Base-by-base conservation (phyloP, 2,329 filamentous ascomycete genomes). In the Trichoderma oligosporum region DNA sequence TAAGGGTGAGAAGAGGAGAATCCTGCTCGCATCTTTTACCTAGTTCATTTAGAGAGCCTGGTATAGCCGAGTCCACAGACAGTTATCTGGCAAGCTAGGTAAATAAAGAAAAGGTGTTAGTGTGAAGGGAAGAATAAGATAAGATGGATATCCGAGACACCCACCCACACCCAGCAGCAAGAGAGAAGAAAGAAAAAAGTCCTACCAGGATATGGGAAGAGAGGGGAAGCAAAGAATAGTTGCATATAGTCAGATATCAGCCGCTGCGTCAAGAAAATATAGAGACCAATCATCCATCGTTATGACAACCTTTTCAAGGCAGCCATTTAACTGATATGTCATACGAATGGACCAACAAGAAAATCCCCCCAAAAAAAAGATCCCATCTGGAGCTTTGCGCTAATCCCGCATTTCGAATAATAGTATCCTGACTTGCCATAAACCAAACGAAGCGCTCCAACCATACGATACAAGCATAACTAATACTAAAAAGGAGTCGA, bases 381-480 rank as follows among this genome's bases (percentile, higher is more conserved):
- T 44, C 56, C 14, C 48, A 36, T 35, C 14, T 35, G 18, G 38
- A 33, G 41, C 7, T 25, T 46, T 61, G 66, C 67, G 67, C 66
- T 64, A 70, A 69, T 70, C 66, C 66, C 63, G 61, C 66, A 65
- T 60, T 64, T 47, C n/a, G 35, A 55, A 27, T 16, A 46, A 38
- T 31, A 45, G 41, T 22, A 45, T 38, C 31, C 52, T 27, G 52
- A 14, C 47, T 51, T 22, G 9, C 20, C 9, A 31, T 51, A 31
- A n/a, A 38, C n/a, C 16, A 29, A 29, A 29, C 42, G 39, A 55
- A 55, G 52, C 52, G 41, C 39, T 46, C 48, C 44, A 48, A 47
- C 48, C 48, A 58, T n/a, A n/a, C 8, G 29, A 29, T 11, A 18
- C 27, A 42, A 22, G 2, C 41, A 36, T 42, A 20, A 33, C 22